phyloP scores from a whole-genome alignment of 163 green algal genomes.

The Prototheca cutis region DNA sequence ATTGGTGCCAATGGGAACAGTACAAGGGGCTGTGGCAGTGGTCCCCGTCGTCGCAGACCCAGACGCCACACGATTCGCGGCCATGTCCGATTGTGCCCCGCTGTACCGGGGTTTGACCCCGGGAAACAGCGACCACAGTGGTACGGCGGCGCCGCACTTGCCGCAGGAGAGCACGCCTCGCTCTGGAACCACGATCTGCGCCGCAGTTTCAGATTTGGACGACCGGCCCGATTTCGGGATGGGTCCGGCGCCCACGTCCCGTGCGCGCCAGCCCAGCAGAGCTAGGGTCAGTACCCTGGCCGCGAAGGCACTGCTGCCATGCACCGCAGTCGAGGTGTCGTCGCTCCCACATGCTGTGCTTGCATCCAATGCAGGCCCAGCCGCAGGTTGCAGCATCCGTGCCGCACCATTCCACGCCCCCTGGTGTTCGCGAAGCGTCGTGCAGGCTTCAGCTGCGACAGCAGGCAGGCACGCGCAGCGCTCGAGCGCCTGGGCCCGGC shows the following conservation, averaged over 20 bases:
- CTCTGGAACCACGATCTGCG: too few species aligned
- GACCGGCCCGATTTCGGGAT: too few species aligned
- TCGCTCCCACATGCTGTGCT: too few species aligned
- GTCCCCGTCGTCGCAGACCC: too few species aligned
- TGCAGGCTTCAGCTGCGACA: not conserved
- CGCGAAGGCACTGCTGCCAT: slow-evolving; percentile 7
- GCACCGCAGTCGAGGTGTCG: not conserved
- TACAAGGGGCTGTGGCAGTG: too few species aligned
- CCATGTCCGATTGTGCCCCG: not conserved
- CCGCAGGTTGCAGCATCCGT: too few species aligned
- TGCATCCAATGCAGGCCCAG: too few species aligned
- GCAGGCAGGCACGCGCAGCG: slow-evolving; percentile 22
- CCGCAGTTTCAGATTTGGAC: too few species aligned
- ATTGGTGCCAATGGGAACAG: too few species aligned
- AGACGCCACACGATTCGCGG: not conserved
- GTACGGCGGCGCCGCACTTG: slow-evolving; percentile 25
- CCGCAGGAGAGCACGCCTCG: slow-evolving; percentile 23
- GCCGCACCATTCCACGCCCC: too few species aligned
- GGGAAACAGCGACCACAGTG: slow-evolving; percentile 35
- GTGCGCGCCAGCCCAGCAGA: slow-evolving; percentile 30
- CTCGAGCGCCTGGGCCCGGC: slow-evolving; percentile 9
- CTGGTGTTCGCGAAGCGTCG: not conserved
- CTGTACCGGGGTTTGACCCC: slow-evolving; percentile 4
- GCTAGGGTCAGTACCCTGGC: slow-evolving; percentile 21
- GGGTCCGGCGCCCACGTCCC: not conserved